Conservation (phyloP, 768 basidiomycete species). For the Flagelloscypha sp. region DNA sequence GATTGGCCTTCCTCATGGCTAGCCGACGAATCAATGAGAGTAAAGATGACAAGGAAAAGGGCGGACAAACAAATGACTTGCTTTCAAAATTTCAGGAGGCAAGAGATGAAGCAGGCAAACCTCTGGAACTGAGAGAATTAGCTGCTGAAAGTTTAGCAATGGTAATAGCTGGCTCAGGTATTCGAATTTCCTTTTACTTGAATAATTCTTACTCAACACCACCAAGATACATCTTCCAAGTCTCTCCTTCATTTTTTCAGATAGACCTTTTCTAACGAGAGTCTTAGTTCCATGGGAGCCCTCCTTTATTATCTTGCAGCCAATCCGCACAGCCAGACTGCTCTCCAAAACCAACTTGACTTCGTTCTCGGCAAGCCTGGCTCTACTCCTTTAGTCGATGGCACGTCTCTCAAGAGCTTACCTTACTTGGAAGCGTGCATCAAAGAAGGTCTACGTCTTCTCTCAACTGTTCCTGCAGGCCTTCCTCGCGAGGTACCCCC, state of each 20-base stretch:
- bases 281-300: constrained; percentile 81
- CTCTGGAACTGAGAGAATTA: constrained; percentile 72
- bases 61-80: too few relatives aligned
- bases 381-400: too few relatives aligned
- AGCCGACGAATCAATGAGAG: constrained; percentile 42
- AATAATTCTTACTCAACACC: too few relatives aligned
- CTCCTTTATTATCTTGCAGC: constrained; percentile 78
- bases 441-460: constrained; percentile 76
- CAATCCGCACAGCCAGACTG: constrained; percentile 55
- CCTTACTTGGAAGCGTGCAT: constrained; percentile 83
- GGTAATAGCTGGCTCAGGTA: constrained; percentile 85
- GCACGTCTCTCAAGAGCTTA: constrained; percentile 56
- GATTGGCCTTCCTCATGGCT: constrained; percentile 40
- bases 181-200: too few relatives aligned
- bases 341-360: constrained; percentile 73
- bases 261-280: neutral
- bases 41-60: constrained; percentile 41
- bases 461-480: constrained; percentile 78
- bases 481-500: constrained; percentile 73
- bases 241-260: constrained; percentile 1
- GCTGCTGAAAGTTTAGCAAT: constrained; percentile 85
- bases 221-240: constrained; percentile 56
- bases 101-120: constrained; percentile 68
- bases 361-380: constrained; percentile 37
- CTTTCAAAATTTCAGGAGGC: constrained; percentile 53